Evolutionary conservation across 208 protist species (phyloP).

Genomic region (Leishmania arabica): DNA sequence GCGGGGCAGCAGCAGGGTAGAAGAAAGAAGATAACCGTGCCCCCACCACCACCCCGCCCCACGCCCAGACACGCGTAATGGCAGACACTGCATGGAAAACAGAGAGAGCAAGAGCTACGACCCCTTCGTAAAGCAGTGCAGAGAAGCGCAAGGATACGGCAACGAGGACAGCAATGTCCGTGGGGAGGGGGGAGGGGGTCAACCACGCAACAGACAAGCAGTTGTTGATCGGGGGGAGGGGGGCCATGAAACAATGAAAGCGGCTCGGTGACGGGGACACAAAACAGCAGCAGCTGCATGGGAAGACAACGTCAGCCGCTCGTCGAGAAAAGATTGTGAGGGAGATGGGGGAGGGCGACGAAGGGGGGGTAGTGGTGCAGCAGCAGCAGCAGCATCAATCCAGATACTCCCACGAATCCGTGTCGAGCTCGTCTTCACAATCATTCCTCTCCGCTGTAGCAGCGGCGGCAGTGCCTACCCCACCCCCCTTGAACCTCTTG

Average conservation of each 20-base stretch:
- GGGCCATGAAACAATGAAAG: neutral
- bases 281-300: neutral
- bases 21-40: neutral
- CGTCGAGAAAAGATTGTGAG: neutral
- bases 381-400: conserved; percentile 12
- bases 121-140: neutral
- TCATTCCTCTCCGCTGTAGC: neutral
- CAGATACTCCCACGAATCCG: conserved; percentile 37
- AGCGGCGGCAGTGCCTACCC: neutral
- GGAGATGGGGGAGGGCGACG: neutral
- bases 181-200: too few species aligned
- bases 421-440: conserved; percentile 1
- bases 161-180: too few species aligned
- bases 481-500: neutral
- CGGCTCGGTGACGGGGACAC: neutral
- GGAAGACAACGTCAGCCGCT: neutral
- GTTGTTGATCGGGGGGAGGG: neutral
- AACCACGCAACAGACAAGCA: too few species aligned
- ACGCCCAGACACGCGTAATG: neutral
- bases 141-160: neutral
- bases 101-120: neutral
- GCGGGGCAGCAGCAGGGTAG: neutral
- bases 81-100: neutral
- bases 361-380: too few species aligned
- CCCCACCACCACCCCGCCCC: too few species aligned